Evolutionary conservation across 129 eudicot species (phyloP), one percentile per base, ranked within the genome.

Genomic region (Silybum marianum): DNA sequence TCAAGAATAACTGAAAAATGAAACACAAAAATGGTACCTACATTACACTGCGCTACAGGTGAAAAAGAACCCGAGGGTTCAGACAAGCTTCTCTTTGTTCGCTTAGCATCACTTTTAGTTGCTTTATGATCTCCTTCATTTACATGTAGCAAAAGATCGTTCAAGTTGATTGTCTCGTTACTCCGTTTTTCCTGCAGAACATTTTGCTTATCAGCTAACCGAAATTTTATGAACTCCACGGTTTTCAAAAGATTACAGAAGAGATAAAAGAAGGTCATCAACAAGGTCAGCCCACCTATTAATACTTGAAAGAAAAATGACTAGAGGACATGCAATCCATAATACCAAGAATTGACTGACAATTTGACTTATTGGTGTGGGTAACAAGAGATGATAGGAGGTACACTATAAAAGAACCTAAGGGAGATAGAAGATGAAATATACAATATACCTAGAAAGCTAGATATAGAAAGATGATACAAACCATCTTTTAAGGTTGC

Each of bases 181-280:
- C 87, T 89, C 73, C 73, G 70, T 79, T 83, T 80, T 71, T 75
- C 69, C 98, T 94, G 95, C 89, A 88, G 23, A 78, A 72, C 75
- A 83, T 60, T 71, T 42, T 72, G 78, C 16, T 60, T 71, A 60
- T 25, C 69, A 14, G 11, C 18, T 70, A 25, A 62, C 38, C 48
- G 63, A 80, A 71, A 54, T 62, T 54, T 71, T 48, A 62, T 36
- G 32, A 68, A 76, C 26, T 79, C 48, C 9, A 30, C 22, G 24
- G 6, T 26, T 51, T 70, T 54, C 16, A 9, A 73, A n/a, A 44
- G 12, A 74, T 24, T 22, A n/a, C 23, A 24, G 7, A 75, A 54
- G 69, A 75, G 40, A 51, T 77, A 65, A 11, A 58, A 21, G 71
- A 76, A 76, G 79, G 78, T 28, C 79, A 75, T 48, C 69, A 75